Evolutionary conservation across 164 flowering plant species (phyloP), one percentile per base, ranked within the genome.

Genomic region (Chimonanthus praecox): DNA sequence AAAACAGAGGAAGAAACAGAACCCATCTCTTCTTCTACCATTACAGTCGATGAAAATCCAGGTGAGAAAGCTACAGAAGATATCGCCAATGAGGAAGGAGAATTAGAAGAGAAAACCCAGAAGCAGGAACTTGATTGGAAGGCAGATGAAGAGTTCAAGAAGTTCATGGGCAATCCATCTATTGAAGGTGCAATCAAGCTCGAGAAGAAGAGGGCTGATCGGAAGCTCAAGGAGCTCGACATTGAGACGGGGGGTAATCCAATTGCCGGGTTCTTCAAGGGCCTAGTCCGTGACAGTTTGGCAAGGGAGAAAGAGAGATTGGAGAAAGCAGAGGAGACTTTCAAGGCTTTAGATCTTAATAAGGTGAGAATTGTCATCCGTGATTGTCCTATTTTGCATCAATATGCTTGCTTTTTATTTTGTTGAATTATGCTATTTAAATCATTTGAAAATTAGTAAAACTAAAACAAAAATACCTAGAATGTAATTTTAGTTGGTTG

Each of bases 91-190:
- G 67, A 61, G 7, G 68, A 54, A 43, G 77, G 44, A 20, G 77
- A 58, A 13, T 78, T 69, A 1, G 71, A 58, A 43, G 80, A 74
- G 83, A 74, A 33, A 63, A 64, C 58, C 58, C 68, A 78, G 49
- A 85, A 83, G 80, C 94, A 94, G 69, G 93, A 91, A 77, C 47
- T 80, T 83, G 97, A 92, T 71, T 94, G 97, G 98, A 94, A 94
- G 76, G 78, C 81, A 4, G 98, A 94, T 73, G 94, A 92, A 71
- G 98, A 91, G 83, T 94, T 94, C 84, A 94, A 92, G 87, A 90
- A 87, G 64, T 92, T 94, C 76, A 94, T 94, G 98, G 98, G 98
- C 2, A 94, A 90, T 73, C 98, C 97, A 8, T 92, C 98, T 0
- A 92, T 94, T 10, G 97, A 94, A 72, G 98, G 97, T 0, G 97